Evolutionary conservation across 2,329 filamentous ascomycete species (phyloP).

Genomic region (Orbilia ellipsospora): DNA sequence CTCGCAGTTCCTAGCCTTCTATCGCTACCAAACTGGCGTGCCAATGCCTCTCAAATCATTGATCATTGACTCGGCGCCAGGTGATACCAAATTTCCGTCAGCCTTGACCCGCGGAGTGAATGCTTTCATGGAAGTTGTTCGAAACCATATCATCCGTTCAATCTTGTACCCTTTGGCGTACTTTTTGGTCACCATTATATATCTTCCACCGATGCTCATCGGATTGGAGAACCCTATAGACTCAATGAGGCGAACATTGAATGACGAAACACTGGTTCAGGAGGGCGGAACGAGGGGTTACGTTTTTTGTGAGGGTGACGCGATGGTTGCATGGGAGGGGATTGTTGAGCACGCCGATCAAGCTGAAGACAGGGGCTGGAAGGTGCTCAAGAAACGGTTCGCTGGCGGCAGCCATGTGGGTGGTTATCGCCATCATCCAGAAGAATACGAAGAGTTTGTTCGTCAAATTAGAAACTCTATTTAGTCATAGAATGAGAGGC

Average conservation of each 20-base stretch:
- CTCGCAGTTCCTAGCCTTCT: slow-evolving; percentile 34
- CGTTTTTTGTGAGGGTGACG: slow-evolving; percentile 37
- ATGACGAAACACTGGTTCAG: slow-evolving; percentile 43
- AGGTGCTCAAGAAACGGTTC: slow-evolving; percentile 23
- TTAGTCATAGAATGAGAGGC: neutral
- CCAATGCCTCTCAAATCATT: slow-evolving; percentile 24
- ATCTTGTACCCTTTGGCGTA: slow-evolving; percentile 32
- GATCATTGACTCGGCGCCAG: slow-evolving; percentile 50
- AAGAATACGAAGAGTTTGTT: slow-evolving; percentile 40
- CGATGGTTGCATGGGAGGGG: slow-evolving; percentile 46
- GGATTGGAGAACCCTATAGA: slow-evolving; percentile 41
- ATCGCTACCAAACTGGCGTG: slow-evolving; percentile 30
- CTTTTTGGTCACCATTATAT: slow-evolving; percentile 9
- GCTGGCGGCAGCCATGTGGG: slow-evolving; percentile 44
- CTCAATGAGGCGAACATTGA: slow-evolving; percentile 32
- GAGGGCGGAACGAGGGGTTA: slow-evolving; percentile 43
- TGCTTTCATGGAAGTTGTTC: slow-evolving; percentile 36
- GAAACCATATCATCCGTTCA: slow-evolving; percentile 20
- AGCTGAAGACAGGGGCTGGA: slow-evolving; percentile 44
- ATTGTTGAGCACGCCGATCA: slow-evolving; percentile 44
- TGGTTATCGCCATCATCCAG: slow-evolving; percentile 38
- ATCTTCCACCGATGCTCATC: slow-evolving; percentile 25
- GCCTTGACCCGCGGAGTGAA: slow-evolving; percentile 36
- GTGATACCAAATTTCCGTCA: slow-evolving; percentile 37
- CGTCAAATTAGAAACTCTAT: slow-evolving; percentile 14